These are phyloP conservation scores for Aspergillus versicolor DNA, from an alignment of 2,329 filamentous ascomycete genomes.

Conservation along the genomic window DNA sequence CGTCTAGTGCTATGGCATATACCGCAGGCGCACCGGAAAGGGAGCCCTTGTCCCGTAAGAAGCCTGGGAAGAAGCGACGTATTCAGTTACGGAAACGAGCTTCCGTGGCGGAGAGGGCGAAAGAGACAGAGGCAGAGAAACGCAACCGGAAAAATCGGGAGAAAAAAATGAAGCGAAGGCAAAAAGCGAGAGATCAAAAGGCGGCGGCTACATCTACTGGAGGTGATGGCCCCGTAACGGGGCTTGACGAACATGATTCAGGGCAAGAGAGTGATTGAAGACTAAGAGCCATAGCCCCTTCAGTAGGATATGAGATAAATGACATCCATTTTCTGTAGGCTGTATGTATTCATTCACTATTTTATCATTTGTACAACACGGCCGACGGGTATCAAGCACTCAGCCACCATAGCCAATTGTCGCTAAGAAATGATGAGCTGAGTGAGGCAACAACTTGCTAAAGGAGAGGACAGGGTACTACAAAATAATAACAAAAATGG, in stretches of 20 bases:
- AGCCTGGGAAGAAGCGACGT: conserved; percentile 45
- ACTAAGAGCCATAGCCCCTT: not conserved
- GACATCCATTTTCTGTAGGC: conserved; percentile 12
- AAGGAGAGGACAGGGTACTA: conserved; percentile 20
- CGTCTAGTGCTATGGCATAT: conserved; percentile 16
- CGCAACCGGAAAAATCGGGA: conserved; percentile 41
- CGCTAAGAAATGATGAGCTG: conserved; percentile 1
- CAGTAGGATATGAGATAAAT: conserved; percentile 2
- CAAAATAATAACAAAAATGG: conserved; percentile 9
- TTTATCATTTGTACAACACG: not conserved
- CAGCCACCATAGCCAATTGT: not conserved
- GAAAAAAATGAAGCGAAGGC: conserved; percentile 38
- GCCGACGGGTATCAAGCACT: not conserved
- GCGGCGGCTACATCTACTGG: conserved; percentile 27
- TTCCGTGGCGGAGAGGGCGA: conserved; percentile 29
- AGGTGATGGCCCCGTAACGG: conserved; percentile 15
- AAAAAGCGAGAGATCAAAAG: conserved; percentile 38
- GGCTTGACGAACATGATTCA: conserved; percentile 20
- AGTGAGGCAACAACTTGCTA: conserved; percentile 7
- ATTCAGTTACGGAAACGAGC: conserved; percentile 39
- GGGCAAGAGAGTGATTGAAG: conserved; percentile 6
- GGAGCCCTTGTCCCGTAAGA: conserved; percentile 35
- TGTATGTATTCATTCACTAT: not conserved
- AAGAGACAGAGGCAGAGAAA: conserved; percentile 39
- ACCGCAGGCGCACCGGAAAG: conserved; percentile 21